Evolutionary conservation across 78 protist species (phyloP).

Genomic region (Goniomonas avonlea): DNA sequence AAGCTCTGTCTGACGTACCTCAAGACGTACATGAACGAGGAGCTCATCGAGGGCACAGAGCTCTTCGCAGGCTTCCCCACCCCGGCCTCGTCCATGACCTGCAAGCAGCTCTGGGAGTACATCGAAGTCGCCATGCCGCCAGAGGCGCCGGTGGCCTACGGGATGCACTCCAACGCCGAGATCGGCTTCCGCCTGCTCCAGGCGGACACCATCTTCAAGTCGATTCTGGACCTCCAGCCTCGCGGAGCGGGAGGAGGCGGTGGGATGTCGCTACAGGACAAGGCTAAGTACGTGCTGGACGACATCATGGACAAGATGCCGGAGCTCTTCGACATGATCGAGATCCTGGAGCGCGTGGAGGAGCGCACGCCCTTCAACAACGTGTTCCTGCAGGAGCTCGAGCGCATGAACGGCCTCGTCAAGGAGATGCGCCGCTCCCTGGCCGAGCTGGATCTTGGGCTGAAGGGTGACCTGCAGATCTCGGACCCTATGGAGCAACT

Average conservation of each 20-base stretch:
- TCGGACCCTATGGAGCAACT: constrained; percentile 47
- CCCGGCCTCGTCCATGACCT: constrained; percentile 25
- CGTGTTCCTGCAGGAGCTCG: constrained; percentile 69
- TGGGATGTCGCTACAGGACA: constrained; percentile 19
- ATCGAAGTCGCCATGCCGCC: constrained; percentile 52
- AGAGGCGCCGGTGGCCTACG: constrained; percentile 73
- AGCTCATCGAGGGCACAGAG: constrained; percentile 49
- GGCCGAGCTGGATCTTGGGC: constrained; percentile 50
- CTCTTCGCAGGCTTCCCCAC: constrained; percentile 50
- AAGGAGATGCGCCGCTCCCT: constrained; percentile 48
- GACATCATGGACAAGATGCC: constrained; percentile 39
- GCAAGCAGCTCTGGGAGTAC: constrained; percentile 50
- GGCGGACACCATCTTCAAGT: constrained; percentile 52
- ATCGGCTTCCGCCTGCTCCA: constrained; percentile 54
- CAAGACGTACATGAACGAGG: constrained; percentile 35
- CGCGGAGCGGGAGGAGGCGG: constrained; percentile 27
- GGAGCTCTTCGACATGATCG: constrained; percentile 28
- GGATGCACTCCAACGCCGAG: constrained; percentile 85
- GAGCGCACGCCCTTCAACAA: constrained; percentile 46
- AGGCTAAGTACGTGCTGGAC: constrained; percentile 34
- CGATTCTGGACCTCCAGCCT: constrained; percentile 60
- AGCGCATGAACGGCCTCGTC: constrained; percentile 58
- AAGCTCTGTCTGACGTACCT: constrained; percentile 66
- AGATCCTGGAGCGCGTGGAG: constrained; percentile 36
- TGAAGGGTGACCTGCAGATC: constrained; percentile 68